Evolutionary conservation across 371 early-diverging fungal species (phyloP).

Genomic region (Parasitella parasitica): DNA sequence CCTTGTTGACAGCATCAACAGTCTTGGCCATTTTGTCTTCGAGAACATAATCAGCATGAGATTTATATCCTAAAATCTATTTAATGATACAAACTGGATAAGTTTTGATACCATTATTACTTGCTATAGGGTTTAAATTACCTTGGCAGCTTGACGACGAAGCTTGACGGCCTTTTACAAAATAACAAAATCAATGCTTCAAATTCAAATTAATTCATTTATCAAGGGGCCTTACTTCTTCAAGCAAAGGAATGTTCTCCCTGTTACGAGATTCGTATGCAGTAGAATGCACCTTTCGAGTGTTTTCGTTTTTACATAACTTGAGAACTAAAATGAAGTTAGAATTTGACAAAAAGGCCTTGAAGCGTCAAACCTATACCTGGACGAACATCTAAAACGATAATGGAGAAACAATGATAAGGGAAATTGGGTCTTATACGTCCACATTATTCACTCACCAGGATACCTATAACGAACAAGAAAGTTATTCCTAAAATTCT

Average conservation of each 20-base stretch:
- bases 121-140: constrained; percentile 10
- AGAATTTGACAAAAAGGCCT: not conserved
- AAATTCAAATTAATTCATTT: not conserved
- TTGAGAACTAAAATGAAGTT: constrained; percentile 40
- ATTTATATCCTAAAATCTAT: constrained; percentile 70
- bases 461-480: constrained; percentile 29
- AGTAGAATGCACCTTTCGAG: constrained; percentile 52
- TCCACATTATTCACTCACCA: constrained; percentile 17
- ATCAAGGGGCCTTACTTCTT: constrained; percentile 31
- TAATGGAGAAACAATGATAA: not conserved
- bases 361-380: constrained; percentile 26
- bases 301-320: constrained; percentile 60
- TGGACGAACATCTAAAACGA: constrained; percentile 41
- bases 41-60: constrained; percentile 73
- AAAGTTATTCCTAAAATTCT: not conserved
- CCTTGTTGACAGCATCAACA: constrained; percentile 60
- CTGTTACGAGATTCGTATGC: constrained; percentile 61
- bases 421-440: not conserved
- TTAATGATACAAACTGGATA: not conserved
- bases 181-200: not conserved
- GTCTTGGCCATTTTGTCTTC: constrained; percentile 88
- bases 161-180: constrained; percentile 56
- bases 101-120: too few species aligned
- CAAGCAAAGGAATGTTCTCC: constrained; percentile 58
- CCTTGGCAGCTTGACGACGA: constrained; percentile 59